These are phyloP conservation scores for Neonectria magnoliae DNA, from an alignment of 2,329 filamentous ascomycete genomes.

Conservation along the genomic window DNA sequence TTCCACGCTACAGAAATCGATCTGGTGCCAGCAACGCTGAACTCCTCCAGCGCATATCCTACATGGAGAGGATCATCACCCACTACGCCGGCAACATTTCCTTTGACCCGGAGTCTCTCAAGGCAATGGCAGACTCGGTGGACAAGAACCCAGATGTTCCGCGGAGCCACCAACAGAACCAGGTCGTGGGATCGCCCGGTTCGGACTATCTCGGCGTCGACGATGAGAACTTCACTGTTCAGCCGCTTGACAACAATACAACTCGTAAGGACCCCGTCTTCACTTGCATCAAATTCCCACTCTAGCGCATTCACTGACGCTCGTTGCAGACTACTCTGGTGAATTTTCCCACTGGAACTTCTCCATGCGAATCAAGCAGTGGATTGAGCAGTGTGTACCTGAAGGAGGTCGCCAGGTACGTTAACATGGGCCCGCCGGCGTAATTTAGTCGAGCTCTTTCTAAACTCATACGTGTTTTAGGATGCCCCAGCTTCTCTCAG, in stretches of 20 bases:
- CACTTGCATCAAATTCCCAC: background rate
- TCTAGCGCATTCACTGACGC: conserved; percentile 22
- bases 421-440: background rate
- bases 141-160: conserved; percentile 43
- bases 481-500: conserved; percentile 43
- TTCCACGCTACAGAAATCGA: conserved; percentile 31
- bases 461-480: conserved; percentile 24
- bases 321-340: conserved; percentile 57
- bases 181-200: conserved; percentile 34
- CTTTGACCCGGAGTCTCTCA: conserved; percentile 45
- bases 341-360: conserved; percentile 65
- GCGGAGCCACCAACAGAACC: conserved; percentile 32
- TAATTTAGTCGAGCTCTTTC: conserved; percentile 1
- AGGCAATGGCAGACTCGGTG: conserved; percentile 54
- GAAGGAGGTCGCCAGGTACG: conserved; percentile 42
- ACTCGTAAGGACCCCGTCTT: conserved; percentile 47
- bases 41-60: conserved; percentile 39
- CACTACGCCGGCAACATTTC: conserved; percentile 57
- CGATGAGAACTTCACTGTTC: conserved; percentile 53
- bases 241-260: conserved; percentile 53
- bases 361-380: conserved; percentile 61
- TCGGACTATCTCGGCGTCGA: conserved; percentile 44
- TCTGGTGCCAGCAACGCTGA: conserved; percentile 37
- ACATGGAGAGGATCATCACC: conserved; percentile 59
- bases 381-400: conserved; percentile 55